Base-by-base conservation (phyloP, 805 yeast genomes). In the Priceomyces castillae region DNA sequence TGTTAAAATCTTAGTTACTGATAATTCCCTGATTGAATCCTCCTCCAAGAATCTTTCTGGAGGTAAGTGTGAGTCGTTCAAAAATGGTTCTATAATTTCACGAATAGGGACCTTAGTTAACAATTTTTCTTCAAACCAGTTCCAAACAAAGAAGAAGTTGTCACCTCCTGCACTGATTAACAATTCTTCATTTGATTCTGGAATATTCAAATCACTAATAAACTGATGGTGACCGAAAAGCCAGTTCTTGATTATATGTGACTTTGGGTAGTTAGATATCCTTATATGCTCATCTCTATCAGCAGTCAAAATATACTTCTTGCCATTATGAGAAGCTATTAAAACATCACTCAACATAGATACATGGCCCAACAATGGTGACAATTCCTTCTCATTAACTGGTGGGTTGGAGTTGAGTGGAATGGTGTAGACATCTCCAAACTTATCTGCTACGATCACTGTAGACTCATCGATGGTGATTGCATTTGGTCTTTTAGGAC, bases 251-350 rank as follows among this genome's bases (percentile, higher is more conserved):
- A 95, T 82, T 19, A 90, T 79, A 53, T 72, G 88, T 3, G 90
- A 71, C 49, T 82, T 76, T 1, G 97, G 98, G 55, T 77, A 89
- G 50, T 80, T 76, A 2, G 96, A 79, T 14, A 94, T 74, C 60
- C 95, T 78, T 49, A 94, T 85, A 63, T 95, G 99, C 64, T 94
- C 99, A 64, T 94, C 99, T 65, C 99, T 78, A 67, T 94, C 99
- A 30, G 90, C 81, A 1, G 95, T 82, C 43, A 92, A 73, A 12
- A 90, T 61, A 46, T 65, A 84, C 48, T 73, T 71, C 46, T 77
- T 76, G 7, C 73, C 76, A 6, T 55, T 39, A 30, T 58, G 48
- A 17, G 52, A 46, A 23, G 70, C 63, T 20, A 81, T 67, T 22
- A 73, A 57, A 2, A 90, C 76, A 49, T 82, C 89, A n/a, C 95